Evolutionary conservation across 805 yeast species (phyloP), one percentile per base, ranked within the genome.

Genomic region (Saccharomyces kudriavzevii): DNA sequence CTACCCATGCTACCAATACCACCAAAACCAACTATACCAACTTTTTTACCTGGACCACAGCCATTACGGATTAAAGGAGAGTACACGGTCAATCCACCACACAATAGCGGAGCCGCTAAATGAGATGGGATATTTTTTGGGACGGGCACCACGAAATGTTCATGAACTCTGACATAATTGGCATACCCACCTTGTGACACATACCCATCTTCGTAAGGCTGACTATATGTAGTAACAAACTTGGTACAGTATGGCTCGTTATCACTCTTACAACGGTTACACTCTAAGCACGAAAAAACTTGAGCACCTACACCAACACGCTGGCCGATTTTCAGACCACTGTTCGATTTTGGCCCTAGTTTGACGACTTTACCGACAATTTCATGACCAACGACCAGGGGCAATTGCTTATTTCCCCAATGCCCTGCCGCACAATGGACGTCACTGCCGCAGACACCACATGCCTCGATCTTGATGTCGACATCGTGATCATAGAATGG

Each of bases 261-360:
- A 60, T 74, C 76, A 40, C 63, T 57, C 24, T 74, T 66, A 75
- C 90, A 88, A 63, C 81, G 74, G 49, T 74, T 63, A 71, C 95
- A 88, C 14, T 78, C 71, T 52, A 75, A 68, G 72, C 95, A 87
- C 40, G 86, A 73, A 54, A 71, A 73, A 26, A 77, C 74, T 63
- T 80, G 83, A 26, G 94, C 92, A 60, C 96, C 96, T 49, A 86
- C 77, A 52, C 92, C 96, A 27, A 86, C 94, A 58, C 89, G 75
- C 59, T 88, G 84, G 52, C 95, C 96, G 20, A 84, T 66, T 75
- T 79, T 72, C 70, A 76, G 51, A 56, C 73, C 71, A 11, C 66
- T 60, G 9, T 69, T 67, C 58, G 86, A 81, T 35, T 77, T 71
- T n/a, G 74, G 60, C 52, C 94, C 96, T 45, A 85, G 73, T 40